phyloP scores from a whole-genome alignment of 2,329 filamentous ascomycete genomes.

The Aspergillus pseudoviridinutans region DNA sequence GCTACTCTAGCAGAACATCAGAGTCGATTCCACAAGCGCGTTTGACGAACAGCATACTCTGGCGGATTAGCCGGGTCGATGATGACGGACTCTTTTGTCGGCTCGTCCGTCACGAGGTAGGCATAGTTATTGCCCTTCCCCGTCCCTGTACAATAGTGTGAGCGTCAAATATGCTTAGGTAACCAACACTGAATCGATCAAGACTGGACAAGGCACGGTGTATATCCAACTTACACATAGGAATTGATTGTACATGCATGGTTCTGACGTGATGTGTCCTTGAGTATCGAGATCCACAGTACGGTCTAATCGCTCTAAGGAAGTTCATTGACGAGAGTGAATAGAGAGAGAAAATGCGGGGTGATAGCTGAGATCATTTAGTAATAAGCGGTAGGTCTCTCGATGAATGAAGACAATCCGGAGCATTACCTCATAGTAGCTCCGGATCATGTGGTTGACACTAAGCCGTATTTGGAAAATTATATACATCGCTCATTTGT shows the following conservation, averaged over 20 bases:
- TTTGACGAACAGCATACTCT: conserved; percentile 36
- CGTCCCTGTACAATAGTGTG: conserved; percentile 23
- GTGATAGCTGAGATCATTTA: neutral
- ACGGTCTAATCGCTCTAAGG: conserved; percentile 20
- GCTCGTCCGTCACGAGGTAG: conserved; percentile 49
- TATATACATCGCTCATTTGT: neutral
- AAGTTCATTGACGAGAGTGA: conserved; percentile 27
- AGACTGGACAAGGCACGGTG: neutral
- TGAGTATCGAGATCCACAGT: conserved; percentile 9
- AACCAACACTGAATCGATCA: neutral
- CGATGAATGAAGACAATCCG: neutral
- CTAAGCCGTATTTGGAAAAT: neutral
- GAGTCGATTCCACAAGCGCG: neutral
- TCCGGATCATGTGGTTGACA: neutral
- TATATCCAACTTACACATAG: conserved; percentile 45
- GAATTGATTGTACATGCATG: conserved; percentile 53
- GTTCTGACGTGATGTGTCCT: conserved; percentile 20
- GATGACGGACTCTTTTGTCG: conserved; percentile 48
- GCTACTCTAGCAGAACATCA: conserved; percentile 47
- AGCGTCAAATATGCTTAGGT: neutral
- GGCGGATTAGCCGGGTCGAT: conserved; percentile 50
- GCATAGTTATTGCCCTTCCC: conserved; percentile 49
- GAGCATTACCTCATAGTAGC: neutral
- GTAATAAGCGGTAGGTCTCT: neutral
- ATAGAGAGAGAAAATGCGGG: conserved; percentile 2